Evolutionary conservation across 2,329 filamentous ascomycete genomes (phyloP), one percentile per base, ranked within the genome.

Genomic region (Clarireedia monteithiana): DNA sequence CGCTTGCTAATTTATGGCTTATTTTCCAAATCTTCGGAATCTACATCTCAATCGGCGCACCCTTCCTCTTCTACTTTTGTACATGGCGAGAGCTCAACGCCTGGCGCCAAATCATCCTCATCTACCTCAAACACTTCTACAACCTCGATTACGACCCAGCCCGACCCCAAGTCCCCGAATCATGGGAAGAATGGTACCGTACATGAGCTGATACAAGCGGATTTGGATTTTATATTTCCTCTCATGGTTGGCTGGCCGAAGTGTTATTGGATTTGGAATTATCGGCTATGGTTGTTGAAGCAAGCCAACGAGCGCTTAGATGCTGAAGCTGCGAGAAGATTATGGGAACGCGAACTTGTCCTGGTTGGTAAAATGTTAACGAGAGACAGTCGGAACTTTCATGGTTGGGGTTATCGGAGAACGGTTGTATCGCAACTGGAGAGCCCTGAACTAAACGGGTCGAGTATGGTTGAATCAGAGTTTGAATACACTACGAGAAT

Each of bases 191-290:
- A 62, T 73, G 71, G 70, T 81, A 79, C 72, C 75, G 78, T 71
- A 60, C 69, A 75, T 44, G 73, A 82, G 2, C 68, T 86, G 34
- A 78, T 97, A 59, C 79, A 81, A 48, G 76, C 80, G 55, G 94
- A 99, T 69, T 77, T 99, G 36, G 74, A 75, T 48, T 96, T 96
- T 67, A 85, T 92, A 36, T 82, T 96, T 42, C 89, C 89, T 0
- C 79, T 99, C 20, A 80, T 99, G 50, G 80, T 89, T 61, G 83
- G 90, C 62, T 92, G 84, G 62, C 94, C 94, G 6, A 99, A 99
- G 71, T 97, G 94, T 77, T 99, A 99, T 75, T 97, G 94, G 92
- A 92, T 99, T 67, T 99, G 94, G 94, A 95, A 96, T 64, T 92
- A 96, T 72, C 85, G 94, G 27, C 73, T 86, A 47, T 99, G 94